These are phyloP conservation scores for Cryptosporidium baileyi DNA, from an alignment of 169 alveolate genomes.

Conservation along the genomic window DNA sequence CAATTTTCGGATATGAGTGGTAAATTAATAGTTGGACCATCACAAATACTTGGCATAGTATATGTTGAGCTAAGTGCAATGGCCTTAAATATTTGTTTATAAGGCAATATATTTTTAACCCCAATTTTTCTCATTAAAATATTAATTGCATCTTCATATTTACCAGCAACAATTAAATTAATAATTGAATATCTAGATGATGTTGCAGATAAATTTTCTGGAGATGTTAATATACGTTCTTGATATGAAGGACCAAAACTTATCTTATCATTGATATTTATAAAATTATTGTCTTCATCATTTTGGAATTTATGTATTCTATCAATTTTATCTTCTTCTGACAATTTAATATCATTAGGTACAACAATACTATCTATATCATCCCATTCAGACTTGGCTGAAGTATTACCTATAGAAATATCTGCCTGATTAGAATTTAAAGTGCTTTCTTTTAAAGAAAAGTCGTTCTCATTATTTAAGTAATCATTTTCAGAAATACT, in stretches of 20 bases:
- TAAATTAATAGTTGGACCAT: neutral
- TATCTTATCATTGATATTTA: neutral
- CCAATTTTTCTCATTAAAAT: conserved; percentile 39
- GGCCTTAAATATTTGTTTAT: conserved; percentile 19
- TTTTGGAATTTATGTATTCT: too few relatives aligned
- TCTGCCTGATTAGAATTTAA: neutral
- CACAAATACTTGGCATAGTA: conserved; percentile 39
- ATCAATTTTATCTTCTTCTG: too few relatives aligned
- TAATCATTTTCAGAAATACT: neutral
- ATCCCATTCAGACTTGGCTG: conserved; percentile 50
- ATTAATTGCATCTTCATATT: conserved; percentile 26
- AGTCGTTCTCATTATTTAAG: neutral
- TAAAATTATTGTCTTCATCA: neutral
- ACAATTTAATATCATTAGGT: conserved; percentile 13
- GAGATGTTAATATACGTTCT: conserved; percentile 17
- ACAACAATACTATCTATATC: conserved; percentile 58
- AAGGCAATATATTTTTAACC: conserved; percentile 18
- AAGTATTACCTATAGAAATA: neutral
- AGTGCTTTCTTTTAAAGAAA: neutral
- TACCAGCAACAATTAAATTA: conserved; percentile 29
- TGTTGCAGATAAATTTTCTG: conserved; percentile 30
- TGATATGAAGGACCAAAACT: neutral
- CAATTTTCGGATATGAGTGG: conserved; percentile 27
- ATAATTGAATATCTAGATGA: conserved; percentile 46
- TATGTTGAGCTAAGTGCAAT: conserved; percentile 48